A percentile compares a stretch with the other conserved stretches of the same genome.
Conservation (phyloP, 768 basidiomycete genomes). For the Hypsizygus marmoreus region DNA sequence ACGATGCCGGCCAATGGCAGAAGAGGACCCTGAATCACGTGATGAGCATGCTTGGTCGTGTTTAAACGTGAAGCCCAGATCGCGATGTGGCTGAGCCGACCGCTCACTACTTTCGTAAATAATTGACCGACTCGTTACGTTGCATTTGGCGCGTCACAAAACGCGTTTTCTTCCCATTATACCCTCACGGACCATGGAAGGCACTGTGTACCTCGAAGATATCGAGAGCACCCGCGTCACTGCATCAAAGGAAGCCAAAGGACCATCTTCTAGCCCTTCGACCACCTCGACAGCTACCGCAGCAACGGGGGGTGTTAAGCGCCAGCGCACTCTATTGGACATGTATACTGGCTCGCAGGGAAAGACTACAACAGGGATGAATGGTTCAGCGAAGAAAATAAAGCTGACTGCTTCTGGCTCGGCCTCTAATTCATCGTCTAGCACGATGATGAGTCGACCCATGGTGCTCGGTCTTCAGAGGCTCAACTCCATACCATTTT, state of each 20-base stretch:
- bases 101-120: conserved; percentile 3
- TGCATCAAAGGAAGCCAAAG: conserved; percentile 11
- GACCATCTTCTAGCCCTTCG: conserved; percentile 5
- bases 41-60: conserved; percentile 10
- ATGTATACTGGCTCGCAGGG: conserved; percentile 49
- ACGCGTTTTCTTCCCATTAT: conserved; percentile 15
- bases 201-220: conserved; percentile 47
- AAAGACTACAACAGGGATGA: conserved; percentile 22
- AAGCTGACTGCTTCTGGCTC: conserved; percentile 35
- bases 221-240: conserved; percentile 27
- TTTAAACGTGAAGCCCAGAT: conserved; percentile 1
- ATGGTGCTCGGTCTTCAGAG: conserved; percentile 25
- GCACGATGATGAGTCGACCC: conserved; percentile 11
- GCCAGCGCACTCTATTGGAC: conserved; percentile 67
- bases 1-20: not conserved
- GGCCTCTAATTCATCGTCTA: conserved; percentile 21
- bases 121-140: no score
- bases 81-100: conserved; percentile 3
- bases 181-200: conserved; percentile 11
- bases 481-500: conserved; percentile 73
- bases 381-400: conserved; percentile 46
- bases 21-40: not conserved
- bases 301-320: conserved; percentile 31
- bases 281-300: not conserved
- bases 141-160: no score